A percentile compares a stretch with the other conserved stretches of the same genome.
phyloP scores from a whole-genome alignment of 1,139 yeast species.

The Scheffersomyces segobiensis region DNA sequence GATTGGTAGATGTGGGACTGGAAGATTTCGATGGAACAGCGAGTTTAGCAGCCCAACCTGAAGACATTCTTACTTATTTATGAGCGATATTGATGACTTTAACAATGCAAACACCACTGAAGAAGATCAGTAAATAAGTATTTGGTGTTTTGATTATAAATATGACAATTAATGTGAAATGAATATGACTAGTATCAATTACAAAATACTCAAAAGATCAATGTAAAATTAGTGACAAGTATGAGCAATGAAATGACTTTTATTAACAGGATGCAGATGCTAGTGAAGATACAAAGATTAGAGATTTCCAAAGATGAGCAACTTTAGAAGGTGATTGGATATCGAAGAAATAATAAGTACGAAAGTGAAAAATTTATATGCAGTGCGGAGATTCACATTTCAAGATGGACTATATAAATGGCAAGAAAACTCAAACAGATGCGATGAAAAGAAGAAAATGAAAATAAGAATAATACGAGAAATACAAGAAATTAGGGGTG shows the following conservation, averaged over 20 bases:
- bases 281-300: background rate
- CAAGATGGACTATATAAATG: background rate
- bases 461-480: background rate
- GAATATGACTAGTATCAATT: background rate
- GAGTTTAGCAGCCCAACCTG: constrained; percentile 18
- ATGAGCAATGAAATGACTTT: background rate
- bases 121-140: background rate
- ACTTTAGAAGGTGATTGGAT: background rate
- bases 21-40: constrained; percentile 5
- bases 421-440: background rate
- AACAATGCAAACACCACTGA: too few species aligned
- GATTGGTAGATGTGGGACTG: background rate
- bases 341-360: background rate
- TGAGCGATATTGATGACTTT: background rate
- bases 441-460: background rate
- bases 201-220: background rate
- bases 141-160: background rate
- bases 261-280: background rate
- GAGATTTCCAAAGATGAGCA: background rate
- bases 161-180: background rate
- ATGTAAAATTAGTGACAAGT: background rate
- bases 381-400: background rate
- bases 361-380: background rate
- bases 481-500: too few species aligned
- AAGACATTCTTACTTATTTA: constrained; percentile 8